Evolutionary conservation across 2,329 filamentous ascomycete species (phyloP), one percentile per base, ranked within the genome.

Genomic region (Geosmithia morbida): DNA sequence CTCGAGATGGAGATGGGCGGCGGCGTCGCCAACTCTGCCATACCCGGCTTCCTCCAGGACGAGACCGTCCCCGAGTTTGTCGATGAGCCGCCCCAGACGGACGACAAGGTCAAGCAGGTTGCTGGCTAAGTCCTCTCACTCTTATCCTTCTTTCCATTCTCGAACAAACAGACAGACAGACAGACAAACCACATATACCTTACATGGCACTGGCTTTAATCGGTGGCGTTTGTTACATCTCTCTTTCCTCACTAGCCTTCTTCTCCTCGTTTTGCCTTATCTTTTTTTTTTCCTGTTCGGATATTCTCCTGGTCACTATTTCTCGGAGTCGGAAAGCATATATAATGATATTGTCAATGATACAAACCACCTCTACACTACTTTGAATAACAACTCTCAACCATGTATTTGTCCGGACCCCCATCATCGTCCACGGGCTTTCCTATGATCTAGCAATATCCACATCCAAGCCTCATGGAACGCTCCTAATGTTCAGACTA

Each of bases 1-100:
- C 74, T 94, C 56, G 89, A 94, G 60, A 76, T 77, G 46, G 72
- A 79, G 48, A 69, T 85, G 53, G 77, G 65, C 40, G 69, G 68
- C 13, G 69, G 69, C 11, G 33, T 16, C 6, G 6, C 33, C 6
- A 16, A 16, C 11, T 37, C 33, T 37, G 79, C 77, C 44, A 72
- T 94, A 55, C 92, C 92, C 0, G 82, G 83, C 46, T 98, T 94
- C 65, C 71, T 98, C 72, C 78, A 87, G 60, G 92, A 97, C 56
- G 88, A 95, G 65, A 79, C 87, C 16, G 74, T 79, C 48, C 87
- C 87, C 18, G 81, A 88, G 46, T 97, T 98, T 62, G 85, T 98
- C 50, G 92, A 98, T 64, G 89, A 96, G 69, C 79, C 87, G 17
- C 89, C 89, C 2, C 75, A 82, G 65, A 69, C 76, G 44, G 71